Conservation (phyloP, 306 rosid species). For the Cicer bijugum region DNA sequence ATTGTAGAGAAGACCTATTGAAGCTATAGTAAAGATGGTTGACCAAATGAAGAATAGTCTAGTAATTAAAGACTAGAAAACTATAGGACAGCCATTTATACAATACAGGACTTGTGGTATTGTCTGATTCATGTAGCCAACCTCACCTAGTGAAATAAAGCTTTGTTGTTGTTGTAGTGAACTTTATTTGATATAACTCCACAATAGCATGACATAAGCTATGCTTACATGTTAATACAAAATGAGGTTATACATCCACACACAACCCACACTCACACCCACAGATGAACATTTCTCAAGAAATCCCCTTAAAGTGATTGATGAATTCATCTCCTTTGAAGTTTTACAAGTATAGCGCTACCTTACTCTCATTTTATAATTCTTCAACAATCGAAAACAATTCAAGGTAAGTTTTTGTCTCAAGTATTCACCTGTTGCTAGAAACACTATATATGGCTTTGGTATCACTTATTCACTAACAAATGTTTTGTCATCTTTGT, state of each 20-base stretch:
- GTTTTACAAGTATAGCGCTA: neutral
- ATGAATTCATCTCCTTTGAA: conserved; percentile 22
- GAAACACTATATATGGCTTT: conserved; percentile 32
- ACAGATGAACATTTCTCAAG: conserved; percentile 8
- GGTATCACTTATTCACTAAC: conserved; percentile 26
- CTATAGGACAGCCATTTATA: neutral
- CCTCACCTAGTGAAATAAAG: neutral
- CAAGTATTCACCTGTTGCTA: neutral
- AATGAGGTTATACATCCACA: conserved; percentile 11
- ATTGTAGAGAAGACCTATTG: neutral
- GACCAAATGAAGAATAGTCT: neutral
- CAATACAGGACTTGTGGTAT: neutral
- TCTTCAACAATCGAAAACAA: conserved; percentile 32
- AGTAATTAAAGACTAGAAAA: neutral
- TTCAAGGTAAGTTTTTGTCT: conserved; percentile 30
- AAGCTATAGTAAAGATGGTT: neutral
- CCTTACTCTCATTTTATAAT: conserved; percentile 27
- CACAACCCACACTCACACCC: conserved; percentile 1
- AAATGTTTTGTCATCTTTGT: conserved; percentile 31
- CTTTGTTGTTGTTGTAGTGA: neutral
- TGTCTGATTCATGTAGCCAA: neutral
- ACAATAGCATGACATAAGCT: conserved; percentile 9
- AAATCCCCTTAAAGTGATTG: conserved; percentile 5
- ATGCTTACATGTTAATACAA: conserved; percentile 24
- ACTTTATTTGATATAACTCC: conserved; percentile 4